Evolutionary conservation across 352 stramenopile species (phyloP), one percentile per base, ranked within the genome.

Genomic region (Paralagenidium karlingii): DNA sequence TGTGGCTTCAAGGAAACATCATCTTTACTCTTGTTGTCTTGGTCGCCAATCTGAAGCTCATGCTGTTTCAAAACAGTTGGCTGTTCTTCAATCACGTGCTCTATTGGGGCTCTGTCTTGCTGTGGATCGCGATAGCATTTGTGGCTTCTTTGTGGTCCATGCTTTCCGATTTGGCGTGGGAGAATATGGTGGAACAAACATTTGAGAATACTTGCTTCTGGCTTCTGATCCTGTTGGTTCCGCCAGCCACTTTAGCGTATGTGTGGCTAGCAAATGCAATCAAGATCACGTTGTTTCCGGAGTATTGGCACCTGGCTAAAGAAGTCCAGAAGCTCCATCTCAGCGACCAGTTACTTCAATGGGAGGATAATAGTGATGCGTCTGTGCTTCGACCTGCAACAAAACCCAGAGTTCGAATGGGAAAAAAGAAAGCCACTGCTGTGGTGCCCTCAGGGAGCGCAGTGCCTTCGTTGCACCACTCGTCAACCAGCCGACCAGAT

Each of bases 1-100:
- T 91, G 68, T 91, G 77, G 77, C 46, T 88, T 8, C 38, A 82
- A 27, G 74, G 77, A 15, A 87, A 84, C 47, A 60, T 87, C 21
- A 73, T 84, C 29, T 85, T 91, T 40, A 86, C 77, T 6, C 39
- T 88, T 6, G 68, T 91, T 9, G 73, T 88, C 16, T 49, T 83
- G 3, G 54, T 78, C 29, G 74, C 77, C 13, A 91, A 91, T 38
- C 15, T 49, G 11, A 91, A 91, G 58, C 54, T 91, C 40, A 64
- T 82, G 46, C 60, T 88, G 34, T 80, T 70, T 45, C 77, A 91
- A 31, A 79, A 87, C 45, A 79, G 67, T 40, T 91, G 84, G 24
- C 44, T 70, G 33, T 47, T 41, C 24, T 50, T 88, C 45, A 87
- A 88, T 46, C 66, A 82, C 36, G 29, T 83, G 8, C 36, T 81